Base-by-base conservation (phyloP, 768 basidiomycete genomes). In the Russula sp. region DNA sequence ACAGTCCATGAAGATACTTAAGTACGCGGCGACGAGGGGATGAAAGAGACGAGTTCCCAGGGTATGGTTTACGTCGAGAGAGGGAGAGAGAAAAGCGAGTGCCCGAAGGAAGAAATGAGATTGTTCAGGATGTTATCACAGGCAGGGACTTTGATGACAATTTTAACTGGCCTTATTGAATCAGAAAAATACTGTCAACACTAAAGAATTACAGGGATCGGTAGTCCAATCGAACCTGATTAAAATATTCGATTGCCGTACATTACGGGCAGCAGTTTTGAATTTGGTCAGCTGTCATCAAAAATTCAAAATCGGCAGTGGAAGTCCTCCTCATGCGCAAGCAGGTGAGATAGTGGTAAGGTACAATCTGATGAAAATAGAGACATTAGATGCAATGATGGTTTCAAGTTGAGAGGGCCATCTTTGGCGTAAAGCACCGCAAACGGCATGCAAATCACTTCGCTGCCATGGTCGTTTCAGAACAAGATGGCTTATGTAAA, bases 81-180 rank as follows among this genome's bases (percentile, higher is more conserved):
- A n/a, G n/a, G n/a, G n/a, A n/a, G n/a, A n/a, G n/a, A n/a, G n/a
- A n/a, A n/a, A 24, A 2, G 26, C 9, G 60, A 13, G 55, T 26
- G 36, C 26, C 48, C 16, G 54, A 40, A 3, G 40, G 42, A 30
- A 59, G 26, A 24, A 56, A 46, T 9, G 50, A 28, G 22, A 42
- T 38, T 46, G 51, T 38, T 57, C 34, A 46, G 16, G 57, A 48
- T 34, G 63, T 42, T 59, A 28, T 34, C 28, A 30, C 28, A 2
- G 28, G 28, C 28, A 30, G 28, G 46, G 58, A 32, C 44, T 22
- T 64, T 30, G 58, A 30, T 54, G 52, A 53, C 63, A 64, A 59
- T 54, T 46, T 46, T 22, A 11, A 10, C 2, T 46, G 22, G 18
- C 20, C 13, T 0, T 51, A 18, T 49, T 9, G 50, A 30, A 32